These are phyloP conservation scores for Pseudogymnoascus sp. DNA, from an alignment of 2,329 filamentous ascomycete species.

Conservation along the genomic window DNA sequence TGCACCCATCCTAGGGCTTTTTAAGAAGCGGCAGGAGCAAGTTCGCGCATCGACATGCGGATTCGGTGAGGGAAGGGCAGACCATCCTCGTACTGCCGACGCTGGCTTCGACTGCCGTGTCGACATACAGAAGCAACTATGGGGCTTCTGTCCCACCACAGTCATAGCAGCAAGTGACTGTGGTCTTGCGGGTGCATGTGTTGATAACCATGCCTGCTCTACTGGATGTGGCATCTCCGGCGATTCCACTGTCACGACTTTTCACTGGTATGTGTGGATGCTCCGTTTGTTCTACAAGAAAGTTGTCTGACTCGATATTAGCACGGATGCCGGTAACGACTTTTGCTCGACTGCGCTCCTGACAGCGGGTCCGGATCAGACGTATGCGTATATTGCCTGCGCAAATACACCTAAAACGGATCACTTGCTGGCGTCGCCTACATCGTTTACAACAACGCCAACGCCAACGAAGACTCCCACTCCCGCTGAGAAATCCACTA, in stretches of 20 bases:
- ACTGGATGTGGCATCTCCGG: slow-evolving; percentile 31
- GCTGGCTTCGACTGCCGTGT: slow-evolving; percentile 34
- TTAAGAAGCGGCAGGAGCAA: background rate
- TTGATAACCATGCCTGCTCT: slow-evolving; percentile 31
- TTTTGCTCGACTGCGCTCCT: slow-evolving; percentile 35
- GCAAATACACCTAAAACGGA: slow-evolving; percentile 18
- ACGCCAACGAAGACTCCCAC: background rate
- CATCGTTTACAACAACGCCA: background rate
- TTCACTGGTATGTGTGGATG: slow-evolving; percentile 25
- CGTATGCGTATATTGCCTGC: slow-evolving; percentile 35
- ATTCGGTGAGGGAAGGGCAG: slow-evolving; percentile 30
- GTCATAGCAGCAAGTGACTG: slow-evolving; percentile 35
- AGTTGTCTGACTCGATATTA: background rate
- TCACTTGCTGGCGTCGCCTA: slow-evolving; percentile 11
- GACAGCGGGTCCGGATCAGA: slow-evolving; percentile 29
- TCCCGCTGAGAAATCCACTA: background rate
- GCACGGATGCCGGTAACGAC: slow-evolving; percentile 16
- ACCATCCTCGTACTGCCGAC: slow-evolving; percentile 29
- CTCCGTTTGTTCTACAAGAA: slow-evolving; percentile 23
- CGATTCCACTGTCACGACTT: slow-evolving; percentile 27
- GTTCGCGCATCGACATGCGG: slow-evolving; percentile 26
- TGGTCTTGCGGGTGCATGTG: slow-evolving; percentile 34
- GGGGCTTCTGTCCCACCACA: slow-evolving; percentile 37
- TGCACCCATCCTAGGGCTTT: background rate
- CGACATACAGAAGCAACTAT: slow-evolving; percentile 32